Base-by-base conservation (phyloP, 371 early-diverging fungal species). In the Zopfochytrium polystomum region DNA sequence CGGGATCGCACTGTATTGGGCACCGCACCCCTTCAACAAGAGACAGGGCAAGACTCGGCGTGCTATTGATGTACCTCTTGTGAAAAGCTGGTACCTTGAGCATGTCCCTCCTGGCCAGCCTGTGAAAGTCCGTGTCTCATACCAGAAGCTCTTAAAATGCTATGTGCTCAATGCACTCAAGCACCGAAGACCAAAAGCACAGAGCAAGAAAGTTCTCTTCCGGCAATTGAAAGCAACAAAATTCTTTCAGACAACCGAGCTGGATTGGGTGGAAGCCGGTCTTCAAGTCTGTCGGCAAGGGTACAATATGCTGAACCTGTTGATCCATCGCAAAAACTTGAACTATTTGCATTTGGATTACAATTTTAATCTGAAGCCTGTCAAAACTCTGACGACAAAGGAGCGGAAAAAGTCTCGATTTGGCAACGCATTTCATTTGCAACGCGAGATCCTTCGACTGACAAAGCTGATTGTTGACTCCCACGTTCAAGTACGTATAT, bases 211-310 rank as follows among this genome's bases (percentile, higher is more conserved):
- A 69, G 90, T 91, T 60, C 85, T 96, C 49, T 93, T 97, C 84
- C 86, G 90, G 43, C 91, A 94, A 73, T 84, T 97, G 47, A 89
- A 90, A 67, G 86, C 92, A 2, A 98, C 98, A 54, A 96, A 99
- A 76, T 99, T 98, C 75, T 99, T 98, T 87, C 96, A 96, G 73
- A 85, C 86, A 2, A 96, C 99, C 7, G 92, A 95, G 66, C 81
- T 99, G 25, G 98, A 97, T 76, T 99, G 99, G 99, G 93, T 96
- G 30, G 99, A 99, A 79, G 96, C 95, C 27, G 97, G 98, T 56
- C 77, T 98, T 45, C 97, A 98, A 74, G 90, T 99, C 23, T 90
- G 95, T 66, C 86, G 93, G n/a, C 98, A 97, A 77, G 99, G 98
- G 53, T 92, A 95, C 78, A 96, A 95, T 72, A 96, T 99, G 96